Evolutionary conservation across 306 rosid species (phyloP).

Genomic region (Morella rubra): DNA sequence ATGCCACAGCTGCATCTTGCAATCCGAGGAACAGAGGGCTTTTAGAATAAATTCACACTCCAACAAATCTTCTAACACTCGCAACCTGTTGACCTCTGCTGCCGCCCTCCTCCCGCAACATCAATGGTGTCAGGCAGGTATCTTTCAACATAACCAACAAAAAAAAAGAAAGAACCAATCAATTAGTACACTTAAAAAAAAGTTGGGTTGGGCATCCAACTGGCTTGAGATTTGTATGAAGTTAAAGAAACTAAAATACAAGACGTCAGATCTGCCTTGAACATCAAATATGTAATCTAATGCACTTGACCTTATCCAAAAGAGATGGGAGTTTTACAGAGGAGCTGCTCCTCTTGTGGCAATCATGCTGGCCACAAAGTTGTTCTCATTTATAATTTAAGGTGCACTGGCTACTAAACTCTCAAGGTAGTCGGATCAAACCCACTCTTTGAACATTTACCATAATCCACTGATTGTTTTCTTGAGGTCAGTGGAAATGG

Average conservation of each 20-base stretch:
- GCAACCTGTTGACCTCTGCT: slow-evolving; percentile 90
- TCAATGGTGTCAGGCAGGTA: slow-evolving; percentile 90
- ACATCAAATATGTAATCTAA: neutral
- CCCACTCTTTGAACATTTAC: neutral
- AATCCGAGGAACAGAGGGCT: slow-evolving; percentile 30
- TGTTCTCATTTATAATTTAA: neutral
- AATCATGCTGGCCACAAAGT: neutral
- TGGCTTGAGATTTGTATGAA: neutral
- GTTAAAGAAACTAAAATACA: slow-evolving; percentile 1
- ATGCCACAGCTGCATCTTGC: slow-evolving; percentile 17
- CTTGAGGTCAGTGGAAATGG: neutral
- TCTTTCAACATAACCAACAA: slow-evolving; percentile 41
- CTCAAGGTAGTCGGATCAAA: neutral
- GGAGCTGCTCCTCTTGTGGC: slow-evolving; percentile 2
- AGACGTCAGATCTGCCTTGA: neutral
- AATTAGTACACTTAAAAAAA: slow-evolving; percentile 8
- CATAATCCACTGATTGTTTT: neutral
- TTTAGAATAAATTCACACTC: neutral
- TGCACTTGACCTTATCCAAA: neutral
- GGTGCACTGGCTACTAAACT: neutral
- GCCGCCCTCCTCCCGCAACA: slow-evolving; percentile 75
- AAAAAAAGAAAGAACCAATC: neutral
- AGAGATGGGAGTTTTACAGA: neutral
- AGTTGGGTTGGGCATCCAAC: neutral
- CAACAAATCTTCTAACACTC: slow-evolving; percentile 52